Percentiles rank a stretch among this genome's conserved stretches.
Conservation (phyloP, 1,284 basidiomycete species). For the Sporisorium iseilematis-ciliati region DNA sequence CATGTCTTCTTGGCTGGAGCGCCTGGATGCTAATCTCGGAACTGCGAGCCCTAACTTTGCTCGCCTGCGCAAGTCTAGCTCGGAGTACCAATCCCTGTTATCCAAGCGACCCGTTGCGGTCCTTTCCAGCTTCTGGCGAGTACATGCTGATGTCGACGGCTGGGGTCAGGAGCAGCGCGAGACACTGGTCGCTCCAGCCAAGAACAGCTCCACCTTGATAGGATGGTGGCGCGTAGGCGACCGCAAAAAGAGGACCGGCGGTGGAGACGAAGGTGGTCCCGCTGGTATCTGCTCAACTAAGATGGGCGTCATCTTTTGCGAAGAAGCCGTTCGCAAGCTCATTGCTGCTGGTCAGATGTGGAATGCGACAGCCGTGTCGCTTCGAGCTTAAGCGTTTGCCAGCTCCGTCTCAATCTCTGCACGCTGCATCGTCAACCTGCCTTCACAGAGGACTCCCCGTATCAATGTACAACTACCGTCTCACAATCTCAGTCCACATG, state of each 20-base stretch:
- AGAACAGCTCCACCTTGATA: constrained; percentile 42
- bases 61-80: constrained; percentile 14
- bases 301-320: constrained; percentile 55
- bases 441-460: background rate
- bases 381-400: background rate
- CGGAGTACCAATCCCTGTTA: constrained; percentile 26
- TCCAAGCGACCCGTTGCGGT: constrained; percentile 49
- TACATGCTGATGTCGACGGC: constrained; percentile 50
- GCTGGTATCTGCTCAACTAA: constrained; percentile 51
- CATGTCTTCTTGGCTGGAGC: constrained; percentile 48
- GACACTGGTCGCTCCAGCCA: constrained; percentile 31
- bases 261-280: constrained; percentile 52
- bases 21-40: constrained; percentile 54
- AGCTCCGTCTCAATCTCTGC: background rate
- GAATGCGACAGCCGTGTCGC: constrained; percentile 19
- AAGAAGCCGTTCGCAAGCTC: constrained; percentile 56
- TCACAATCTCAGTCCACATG: background rate
- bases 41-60: constrained; percentile 39
- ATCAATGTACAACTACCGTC: background rate
- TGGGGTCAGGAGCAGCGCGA: constrained; percentile 52
- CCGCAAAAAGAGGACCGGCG: constrained; percentile 30
- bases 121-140: constrained; percentile 57
- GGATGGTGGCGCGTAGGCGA: constrained; percentile 60
- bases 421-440: constrained; percentile 2
- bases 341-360: constrained; percentile 50